Percentiles rank a stretch among this genome's conserved stretches.
Conservation (phyloP, 208 protist species). For the Leishmania lainsoni region DNA sequence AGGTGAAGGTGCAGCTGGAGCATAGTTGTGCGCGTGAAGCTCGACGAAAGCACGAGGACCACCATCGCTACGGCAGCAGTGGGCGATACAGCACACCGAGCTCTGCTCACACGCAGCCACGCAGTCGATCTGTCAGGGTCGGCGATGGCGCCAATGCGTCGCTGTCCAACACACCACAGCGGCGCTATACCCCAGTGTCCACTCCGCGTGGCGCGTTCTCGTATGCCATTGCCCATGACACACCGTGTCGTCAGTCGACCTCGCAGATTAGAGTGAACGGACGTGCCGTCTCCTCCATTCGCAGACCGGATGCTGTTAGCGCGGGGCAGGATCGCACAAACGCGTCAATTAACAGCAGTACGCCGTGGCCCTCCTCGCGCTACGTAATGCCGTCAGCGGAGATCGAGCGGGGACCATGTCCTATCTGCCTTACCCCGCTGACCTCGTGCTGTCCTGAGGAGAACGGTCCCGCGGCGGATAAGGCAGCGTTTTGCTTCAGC, state of each 20-base stretch:
- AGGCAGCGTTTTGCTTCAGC: constrained; percentile 82
- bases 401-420: constrained; percentile 63
- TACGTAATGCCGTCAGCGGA: constrained; percentile 30
- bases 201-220: constrained; percentile 31
- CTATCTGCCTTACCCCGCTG: constrained; percentile 61
- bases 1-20: constrained; percentile 48
- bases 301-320: not conserved
- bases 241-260: constrained; percentile 12
- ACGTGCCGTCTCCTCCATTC: constrained; percentile 16
- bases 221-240: constrained; percentile 18
- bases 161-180: constrained; percentile 2
- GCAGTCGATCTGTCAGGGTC: constrained; percentile 15
- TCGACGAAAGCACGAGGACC: constrained; percentile 28
- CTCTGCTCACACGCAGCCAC: not conserved
- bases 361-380: constrained; percentile 28
- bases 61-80: constrained; percentile 10
- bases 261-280: constrained; percentile 9
- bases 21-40: constrained; percentile 35
- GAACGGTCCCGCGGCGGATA: constrained; percentile 30
- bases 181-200: not conserved
- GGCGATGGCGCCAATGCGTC: not conserved
- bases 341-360: constrained; percentile 18
- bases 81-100: not conserved
- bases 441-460: constrained; percentile 35
- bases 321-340: constrained; percentile 11